Base-by-base conservation (phyloP, 2,329 filamentous ascomycete genomes). In the Colletotrichum lupini region DNA sequence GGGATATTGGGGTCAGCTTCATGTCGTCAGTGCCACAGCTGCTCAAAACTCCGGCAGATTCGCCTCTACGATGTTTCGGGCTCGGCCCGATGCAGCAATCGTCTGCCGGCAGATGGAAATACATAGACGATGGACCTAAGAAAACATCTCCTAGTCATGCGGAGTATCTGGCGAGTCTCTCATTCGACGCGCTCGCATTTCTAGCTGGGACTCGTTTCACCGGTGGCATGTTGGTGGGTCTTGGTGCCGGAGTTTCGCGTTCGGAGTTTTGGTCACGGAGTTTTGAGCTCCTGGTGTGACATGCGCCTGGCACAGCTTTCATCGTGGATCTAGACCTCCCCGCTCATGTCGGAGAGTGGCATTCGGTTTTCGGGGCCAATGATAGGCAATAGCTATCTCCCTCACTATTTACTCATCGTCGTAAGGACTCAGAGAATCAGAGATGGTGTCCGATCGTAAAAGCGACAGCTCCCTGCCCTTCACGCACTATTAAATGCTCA, bases 41-140 rank as follows among this genome's bases (percentile, higher is more conserved):
- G 37, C 0, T 19, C 37, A 42, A 1, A 42, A 42, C 37, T 42
- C 37, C 37, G 37, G 37, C 37, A 7, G 37, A 42, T 19, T 19
- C 37, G 14, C 37, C 12, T 42, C 37, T 42, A 0, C 37, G 6
- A 19, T 42, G 14, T 19, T 42, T 42, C 16, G 16, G 37, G 37
- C 37, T 42, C 37, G 37, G 37, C 37, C 37, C 42, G 42, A 46
- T 46, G 19, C 0, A 46, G 42, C 35, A 46, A 46, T 16, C 16
- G 42, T 46, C 19, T 46, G 16, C 16, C 42, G 16, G 42, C 16
- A 46, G 42, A 46, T 46, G 42, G 0, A n/a, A 46, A 46, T 8
- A 1, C 19, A n/a, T 0, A 46, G 42, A 35, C 42, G 19, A 16
- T 3, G 42, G 42, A 0, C 0, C 19, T 46, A 8, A n/a, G 42